Percentiles rank a stretch among this genome's conserved stretches.
These are phyloP conservation scores for Quillaja saponaria DNA, from an alignment of 306 rosid species.

Conservation along the genomic window DNA sequence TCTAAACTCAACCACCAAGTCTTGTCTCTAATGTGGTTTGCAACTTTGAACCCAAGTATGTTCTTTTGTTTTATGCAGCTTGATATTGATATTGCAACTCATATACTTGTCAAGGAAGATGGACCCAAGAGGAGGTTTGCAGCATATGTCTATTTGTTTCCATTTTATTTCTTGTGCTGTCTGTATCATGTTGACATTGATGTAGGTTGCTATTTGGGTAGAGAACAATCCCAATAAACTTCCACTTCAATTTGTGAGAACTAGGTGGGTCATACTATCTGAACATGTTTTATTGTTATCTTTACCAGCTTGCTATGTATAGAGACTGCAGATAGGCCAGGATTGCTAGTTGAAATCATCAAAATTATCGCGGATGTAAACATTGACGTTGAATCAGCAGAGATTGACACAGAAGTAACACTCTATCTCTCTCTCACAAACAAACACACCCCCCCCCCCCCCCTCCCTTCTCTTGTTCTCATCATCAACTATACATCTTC, in stretches of 20 bases:
- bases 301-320: slow-evolving; percentile 73
- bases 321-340: slow-evolving; percentile 95
- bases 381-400: slow-evolving; percentile 94
- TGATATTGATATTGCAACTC: slow-evolving; percentile 77
- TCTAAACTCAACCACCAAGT: too few relatives aligned
- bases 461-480: slow-evolving; percentile 8
- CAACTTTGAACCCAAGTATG: too few relatives aligned
- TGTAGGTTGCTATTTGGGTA: not conserved
- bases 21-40: too few relatives aligned
- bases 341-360: slow-evolving; percentile 81
- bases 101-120: slow-evolving; percentile 73
- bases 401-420: slow-evolving; percentile 86
- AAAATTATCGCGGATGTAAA: slow-evolving; percentile 82
- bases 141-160: slow-evolving; percentile 13
- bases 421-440: slow-evolving; percentile 8
- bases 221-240: slow-evolving; percentile 17
- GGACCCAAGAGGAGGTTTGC: slow-evolving; percentile 93
- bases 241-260: slow-evolving; percentile 5
- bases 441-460: not conserved
- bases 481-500: slow-evolving; percentile 30
- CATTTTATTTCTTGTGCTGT: slow-evolving; percentile 11
- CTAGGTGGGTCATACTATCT: slow-evolving; percentile 32
- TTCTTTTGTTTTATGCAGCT: slow-evolving; percentile 53
- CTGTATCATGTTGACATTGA: slow-evolving; percentile 7
- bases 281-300: slow-evolving; percentile 25